These are phyloP conservation scores for Porodaedalea pini DNA, from an alignment of 1,284 basidiomycete genomes.

Conservation along the genomic window DNA sequence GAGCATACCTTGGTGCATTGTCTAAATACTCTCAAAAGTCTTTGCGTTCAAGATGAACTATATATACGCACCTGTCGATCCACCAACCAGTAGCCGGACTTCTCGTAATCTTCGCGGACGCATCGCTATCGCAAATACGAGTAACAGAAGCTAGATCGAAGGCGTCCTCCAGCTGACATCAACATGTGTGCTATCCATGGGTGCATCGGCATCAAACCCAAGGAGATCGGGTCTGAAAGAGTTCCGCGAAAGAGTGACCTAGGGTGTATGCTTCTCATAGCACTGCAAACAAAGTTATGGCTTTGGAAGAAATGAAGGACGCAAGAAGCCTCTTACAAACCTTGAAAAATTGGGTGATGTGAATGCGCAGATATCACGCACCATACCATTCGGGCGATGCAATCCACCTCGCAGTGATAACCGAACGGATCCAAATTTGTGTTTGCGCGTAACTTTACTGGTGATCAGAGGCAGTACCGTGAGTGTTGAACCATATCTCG, in stretches of 20 bases:
- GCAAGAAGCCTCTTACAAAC: no score
- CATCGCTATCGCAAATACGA: not conserved
- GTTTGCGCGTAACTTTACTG: no score
- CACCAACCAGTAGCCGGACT: not conserved
- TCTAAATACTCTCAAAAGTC: not conserved
- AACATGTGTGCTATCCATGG: not conserved
- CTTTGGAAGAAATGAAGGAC: not conserved
- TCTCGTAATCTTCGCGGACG: slow-evolving; percentile 8
- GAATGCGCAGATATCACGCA: no score
- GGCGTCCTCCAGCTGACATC: not conserved
- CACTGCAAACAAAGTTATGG: not conserved
- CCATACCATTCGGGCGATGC: no score
- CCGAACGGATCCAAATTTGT: no score
- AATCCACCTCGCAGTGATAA: no score
- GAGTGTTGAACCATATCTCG: no score
- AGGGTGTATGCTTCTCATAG: not conserved
- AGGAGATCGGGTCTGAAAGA: not conserved
- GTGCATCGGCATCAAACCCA: not conserved
- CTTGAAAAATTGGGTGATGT: no score
- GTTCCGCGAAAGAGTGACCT: slow-evolving; percentile 2
- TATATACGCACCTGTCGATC: slow-evolving; percentile 12
- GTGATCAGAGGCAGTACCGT: no score
- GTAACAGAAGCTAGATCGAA: not conserved
- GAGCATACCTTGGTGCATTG: not conserved
- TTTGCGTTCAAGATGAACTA: not conserved